Conservation (phyloP, 495 filamentous ascomycete genomes). For the Penicillium mononematosum region DNA sequence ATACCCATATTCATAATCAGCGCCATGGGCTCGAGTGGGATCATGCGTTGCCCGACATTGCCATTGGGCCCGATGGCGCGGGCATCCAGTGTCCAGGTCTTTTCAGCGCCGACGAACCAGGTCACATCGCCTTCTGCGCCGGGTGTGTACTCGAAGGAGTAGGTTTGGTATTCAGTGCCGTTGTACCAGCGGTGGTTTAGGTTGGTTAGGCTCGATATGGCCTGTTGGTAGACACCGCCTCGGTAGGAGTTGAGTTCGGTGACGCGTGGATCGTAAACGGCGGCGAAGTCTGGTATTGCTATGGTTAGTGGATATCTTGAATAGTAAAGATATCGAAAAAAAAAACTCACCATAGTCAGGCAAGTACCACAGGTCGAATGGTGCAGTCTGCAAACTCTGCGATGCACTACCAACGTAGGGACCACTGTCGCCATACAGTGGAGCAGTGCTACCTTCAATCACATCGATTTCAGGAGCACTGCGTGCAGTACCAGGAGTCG, state of each 20-base stretch:
- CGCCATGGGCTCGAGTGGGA: conserved; percentile 69
- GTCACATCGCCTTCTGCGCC: conserved; percentile 59
- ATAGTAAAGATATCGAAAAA: background rate
- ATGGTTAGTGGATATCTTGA: background rate
- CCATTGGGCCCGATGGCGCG: conserved; percentile 68
- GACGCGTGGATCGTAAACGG: conserved; percentile 58
- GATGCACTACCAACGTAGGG: conserved; percentile 60
- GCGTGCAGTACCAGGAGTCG: conserved; percentile 65
- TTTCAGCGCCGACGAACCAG: conserved; percentile 66
- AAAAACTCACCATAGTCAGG: conserved; percentile 58
- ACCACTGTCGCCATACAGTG: conserved; percentile 48
- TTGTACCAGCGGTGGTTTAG: conserved; percentile 79
- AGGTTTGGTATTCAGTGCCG: conserved; percentile 67
- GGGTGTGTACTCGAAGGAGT: conserved; percentile 70
- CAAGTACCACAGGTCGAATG: conserved; percentile 75
- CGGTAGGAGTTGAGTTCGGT: conserved; percentile 64
- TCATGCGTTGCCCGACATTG: conserved; percentile 67
- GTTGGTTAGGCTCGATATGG: conserved; percentile 67
- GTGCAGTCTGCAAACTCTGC: conserved; percentile 71
- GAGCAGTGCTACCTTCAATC: conserved; percentile 64
- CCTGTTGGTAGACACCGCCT: conserved; percentile 71
- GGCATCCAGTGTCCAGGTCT: conserved; percentile 66
- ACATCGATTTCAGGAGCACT: conserved; percentile 77
- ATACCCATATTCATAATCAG: conserved; percentile 74
- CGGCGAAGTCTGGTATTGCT: conserved; percentile 50